phyloP scores from a whole-genome alignment of 768 basidiomycete species.

The Tephrocybe rancida region DNA sequence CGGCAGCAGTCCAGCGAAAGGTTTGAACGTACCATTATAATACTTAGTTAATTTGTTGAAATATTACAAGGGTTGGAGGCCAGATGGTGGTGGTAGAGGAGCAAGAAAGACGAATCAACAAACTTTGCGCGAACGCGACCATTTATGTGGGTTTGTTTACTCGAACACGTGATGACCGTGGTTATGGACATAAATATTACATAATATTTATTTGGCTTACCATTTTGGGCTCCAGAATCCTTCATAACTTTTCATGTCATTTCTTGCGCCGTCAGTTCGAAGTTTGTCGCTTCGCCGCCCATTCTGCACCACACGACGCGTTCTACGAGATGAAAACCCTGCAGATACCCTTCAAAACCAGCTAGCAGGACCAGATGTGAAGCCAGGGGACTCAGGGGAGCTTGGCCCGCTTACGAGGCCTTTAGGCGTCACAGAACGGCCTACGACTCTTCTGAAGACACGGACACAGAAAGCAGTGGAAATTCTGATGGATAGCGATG shows the following conservation, averaged over 20 bases:
- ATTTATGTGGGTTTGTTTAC: slow-evolving; percentile 39
- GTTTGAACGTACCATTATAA: slow-evolving; percentile 25
- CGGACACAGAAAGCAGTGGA: slow-evolving; percentile 67
- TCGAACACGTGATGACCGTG: slow-evolving; percentile 30
- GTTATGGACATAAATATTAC: slow-evolving; percentile 9
- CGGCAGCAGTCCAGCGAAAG: not conserved
- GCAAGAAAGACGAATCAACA: slow-evolving; percentile 36
- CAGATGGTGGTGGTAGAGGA: slow-evolving; percentile 38
- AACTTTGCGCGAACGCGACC: slow-evolving; percentile 37
- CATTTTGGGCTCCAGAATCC: no score
- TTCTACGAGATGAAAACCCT: slow-evolving; percentile 4
- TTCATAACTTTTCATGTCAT: slow-evolving; percentile 17
- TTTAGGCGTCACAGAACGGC: slow-evolving; percentile 73
- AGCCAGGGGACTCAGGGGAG: slow-evolving; percentile 19
- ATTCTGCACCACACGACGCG: slow-evolving; percentile 16
- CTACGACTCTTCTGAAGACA: slow-evolving; percentile 59
- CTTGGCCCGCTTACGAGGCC: slow-evolving; percentile 58
- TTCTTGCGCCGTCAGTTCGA: slow-evolving; percentile 18
- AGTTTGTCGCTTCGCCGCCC: slow-evolving; percentile 17
- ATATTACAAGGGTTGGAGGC: slow-evolving; percentile 17
- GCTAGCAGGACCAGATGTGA: slow-evolving; percentile 17
- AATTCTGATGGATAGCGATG: slow-evolving; percentile 65
- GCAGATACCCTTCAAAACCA: slow-evolving; percentile 10
- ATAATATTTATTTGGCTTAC: no score
- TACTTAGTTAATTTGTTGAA: slow-evolving; percentile 18